Evolutionary conservation across 176 grass and related monocot genomes (phyloP), one percentile per base, ranked within the genome.

Genomic region (Chrysopogon serrulatus): DNA sequence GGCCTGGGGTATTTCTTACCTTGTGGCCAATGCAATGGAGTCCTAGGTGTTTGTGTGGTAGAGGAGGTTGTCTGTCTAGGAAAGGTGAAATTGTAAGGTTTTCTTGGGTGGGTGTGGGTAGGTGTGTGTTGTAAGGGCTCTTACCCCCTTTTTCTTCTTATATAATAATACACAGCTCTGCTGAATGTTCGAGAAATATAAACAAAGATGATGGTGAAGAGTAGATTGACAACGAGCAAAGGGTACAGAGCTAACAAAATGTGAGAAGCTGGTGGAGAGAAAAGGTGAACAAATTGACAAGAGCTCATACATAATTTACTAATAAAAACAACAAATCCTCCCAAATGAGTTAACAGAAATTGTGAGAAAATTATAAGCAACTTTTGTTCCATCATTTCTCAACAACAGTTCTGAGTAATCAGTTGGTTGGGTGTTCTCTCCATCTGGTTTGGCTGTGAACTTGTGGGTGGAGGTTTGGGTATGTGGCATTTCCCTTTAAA

Each of bases 321-420:
- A 43, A 40, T 9, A 69, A 81, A 76, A 5, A 36, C 56, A 85
- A 21, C 69, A 84, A 68, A 73, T 28, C 60, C 37, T 84, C 36
- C 18, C 76, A 21, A 33, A 81, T 71, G 51, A 70, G 18, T 45
- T 18, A 48, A 30, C 3, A 7, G 31, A 26, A 19, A 33, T 57
- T 71, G 24, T 21, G 43, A 84, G 32, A 12, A 83, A 62, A 72
- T 23, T 68, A 14, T 26, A 42, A 74, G 56, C 16, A 80, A 56
- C 2, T 16, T 43, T 81, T 66, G 39, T 47, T 59, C 48, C 51
- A 79, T 67, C 5, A 2, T 56, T 44, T 81, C 59, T 81, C 27
- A n/a, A 66, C 85, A 43, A 74, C 56, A 71, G 78, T 71, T 68
- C 15, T 64, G 3, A 67, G 15, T 36, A 5, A 45, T 48, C 19